Base-by-base conservation (phyloP, 768 basidiomycete species). In the Boletus patriciae region DNA sequence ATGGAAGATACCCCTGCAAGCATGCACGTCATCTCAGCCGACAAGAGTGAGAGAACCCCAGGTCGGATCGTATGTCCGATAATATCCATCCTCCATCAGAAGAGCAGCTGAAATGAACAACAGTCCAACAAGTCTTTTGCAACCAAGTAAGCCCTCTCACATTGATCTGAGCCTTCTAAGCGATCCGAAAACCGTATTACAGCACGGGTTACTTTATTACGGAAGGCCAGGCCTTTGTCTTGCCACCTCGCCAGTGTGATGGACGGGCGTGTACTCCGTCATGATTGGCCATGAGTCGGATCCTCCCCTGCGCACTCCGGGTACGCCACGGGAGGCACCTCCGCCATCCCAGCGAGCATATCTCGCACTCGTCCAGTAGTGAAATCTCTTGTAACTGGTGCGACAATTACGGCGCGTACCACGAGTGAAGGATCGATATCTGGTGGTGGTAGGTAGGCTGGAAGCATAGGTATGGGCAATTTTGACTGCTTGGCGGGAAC, bases 401-500 rank as follows among this genome's bases (percentile, higher is more conserved):
- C 74, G 16, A 84, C 73, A 31, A 84, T 66, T 40, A 87, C 70
- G 6, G 85, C 86, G 18, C 78, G 80, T 52, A 88, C 57, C 3
- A 86, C 76, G 21, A 86, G 59, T 25, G 64, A 68, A 9, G 76
- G 69, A 60, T 81, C 72, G 40, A 82, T 70, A n/a, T 66, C 63
- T 49, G 78, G 75, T 47, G 73, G 65, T 33, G 74, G 62, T 53
- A 73, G 64, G 63, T 74, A 74, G 56, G 76, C 66, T 36, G 80
- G 80, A 55, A 78, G 68, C 50, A 62, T 67, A 36, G 80, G 80
- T 52, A 79, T 74, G 25, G 74, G 71, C 43, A 80, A 55, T 48
- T 74, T 66, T 42, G 58, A 63, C 81, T 82, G 46, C n/a, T 55
- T 21, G 36, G 36, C 53, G 52, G 50, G 36, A 46, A 60, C 41